Evolutionary conservation across 2,329 filamentous ascomycete species (phyloP), one percentile per base, ranked within the genome.

Genomic region (Juglanconis oblonga): DNA sequence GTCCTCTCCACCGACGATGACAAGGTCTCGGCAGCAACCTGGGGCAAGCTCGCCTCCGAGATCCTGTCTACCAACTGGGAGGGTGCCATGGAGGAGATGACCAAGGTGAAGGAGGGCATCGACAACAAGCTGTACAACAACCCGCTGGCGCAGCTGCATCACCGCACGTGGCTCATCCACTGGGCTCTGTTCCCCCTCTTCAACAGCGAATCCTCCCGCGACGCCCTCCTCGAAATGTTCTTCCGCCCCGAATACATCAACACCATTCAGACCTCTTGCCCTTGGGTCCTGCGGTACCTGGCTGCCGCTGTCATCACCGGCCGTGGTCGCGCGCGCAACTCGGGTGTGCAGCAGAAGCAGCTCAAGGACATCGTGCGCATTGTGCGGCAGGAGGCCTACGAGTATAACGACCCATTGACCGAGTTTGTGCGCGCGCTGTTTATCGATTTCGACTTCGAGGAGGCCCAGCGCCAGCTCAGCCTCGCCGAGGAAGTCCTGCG

Each of bases 111-210:
- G 78, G 92, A 97, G 77, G 84, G 82, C 70, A 98, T 99, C 76
- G 95, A 99, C 76, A 91, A 89, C 61, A 91, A 92, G 74, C 87
- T 98, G 64, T 97, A 97, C 85, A 95, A 89, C 84, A 97, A 97
- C 83, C 91, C 94, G 33, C 86, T 97, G 66, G 93, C 91, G 62
- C 95, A 99, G 81, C 89, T 99, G 64, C 89, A 94, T 75, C 94
- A 97, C 83, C 91, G 95, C 73, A 96, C 93, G 61, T 97, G 94
- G 91, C 83, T 99, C 71, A 90, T 97, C 70, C 95, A 99, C 89
- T 99, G 95, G 93, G 88, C 91, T 50, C 88, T 99, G 64, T 99
- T 98, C 86, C 94, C 95, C 64, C 93, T 97, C 80, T 99, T 98
- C 86, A 98, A 99, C 87, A 89, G 91, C 80, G 94, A 98, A 71